These are phyloP conservation scores for Camelina laxa DNA, from an alignment of 345 rosid species.

Conservation along the genomic window DNA sequence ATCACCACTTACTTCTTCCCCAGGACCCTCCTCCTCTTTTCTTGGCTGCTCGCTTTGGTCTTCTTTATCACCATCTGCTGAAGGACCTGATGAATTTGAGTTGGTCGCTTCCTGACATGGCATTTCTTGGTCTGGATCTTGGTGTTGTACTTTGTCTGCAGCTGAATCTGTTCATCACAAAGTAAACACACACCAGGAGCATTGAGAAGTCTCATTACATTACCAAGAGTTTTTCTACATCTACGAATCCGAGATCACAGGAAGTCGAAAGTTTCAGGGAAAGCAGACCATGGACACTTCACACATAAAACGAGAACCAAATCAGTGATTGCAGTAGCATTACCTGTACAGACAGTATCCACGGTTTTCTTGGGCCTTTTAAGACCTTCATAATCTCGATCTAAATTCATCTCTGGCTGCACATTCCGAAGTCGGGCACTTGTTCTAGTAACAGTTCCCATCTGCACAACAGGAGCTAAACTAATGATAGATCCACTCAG, in stretches of 20 bases:
- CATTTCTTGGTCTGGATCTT: constrained; percentile 54
- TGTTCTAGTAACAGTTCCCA: constrained; percentile 76
- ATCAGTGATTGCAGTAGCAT: not conserved
- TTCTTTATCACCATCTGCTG: constrained; percentile 39
- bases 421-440: constrained; percentile 97
- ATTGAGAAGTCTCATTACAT: constrained; percentile 6
- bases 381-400: constrained; percentile 72
- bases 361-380: constrained; percentile 77
- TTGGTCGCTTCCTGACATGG: constrained; percentile 48
- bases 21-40: constrained; percentile 32
- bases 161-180: constrained; percentile 45
- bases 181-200: constrained; percentile 23
- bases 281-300: not conserved
- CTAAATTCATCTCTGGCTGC: constrained; percentile 78
- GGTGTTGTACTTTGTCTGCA: constrained; percentile 57
- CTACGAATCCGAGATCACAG: not conserved
- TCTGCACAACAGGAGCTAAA: constrained; percentile 74
- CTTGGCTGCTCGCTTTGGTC: constrained; percentile 30
- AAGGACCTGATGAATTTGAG: constrained; percentile 44
- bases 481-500: constrained; percentile 65
- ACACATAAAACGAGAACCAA: constrained; percentile 14
- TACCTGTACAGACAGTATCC: constrained; percentile 68
- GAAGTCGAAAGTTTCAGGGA: not conserved
- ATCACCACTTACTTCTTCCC: constrained; percentile 34
- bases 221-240: not conserved